phyloP scores from a whole-genome alignment of 257 asterid species.

The Hygrophila difformis region DNA sequence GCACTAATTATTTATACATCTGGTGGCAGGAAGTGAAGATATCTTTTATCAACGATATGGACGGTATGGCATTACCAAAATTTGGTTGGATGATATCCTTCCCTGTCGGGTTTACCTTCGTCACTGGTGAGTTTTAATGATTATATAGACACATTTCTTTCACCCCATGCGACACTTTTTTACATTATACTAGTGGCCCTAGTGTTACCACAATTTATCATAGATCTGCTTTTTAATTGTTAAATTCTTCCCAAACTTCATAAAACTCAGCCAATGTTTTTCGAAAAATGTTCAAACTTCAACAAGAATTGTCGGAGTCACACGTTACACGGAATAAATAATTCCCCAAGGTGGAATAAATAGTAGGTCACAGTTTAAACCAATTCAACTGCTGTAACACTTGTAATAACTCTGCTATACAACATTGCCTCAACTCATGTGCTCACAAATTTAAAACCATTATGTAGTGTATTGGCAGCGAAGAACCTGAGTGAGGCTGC shows the following conservation, averaged over 20 bases:
- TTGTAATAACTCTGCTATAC: neutral
- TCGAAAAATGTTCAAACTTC: too few relatives aligned
- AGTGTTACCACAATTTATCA: too few relatives aligned
- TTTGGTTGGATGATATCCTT: conserved; percentile 82
- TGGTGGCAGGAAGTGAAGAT: conserved; percentile 51
- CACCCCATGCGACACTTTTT: neutral
- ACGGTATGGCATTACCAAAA: conserved; percentile 43
- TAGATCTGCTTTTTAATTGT: neutral
- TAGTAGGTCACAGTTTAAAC: too few relatives aligned
- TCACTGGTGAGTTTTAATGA: conserved; percentile 63
- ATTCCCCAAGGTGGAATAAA: too few relatives aligned
- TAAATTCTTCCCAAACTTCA: too few relatives aligned
- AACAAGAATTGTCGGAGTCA: too few relatives aligned
- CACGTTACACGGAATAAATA: too few relatives aligned
- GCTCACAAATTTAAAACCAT: conserved; percentile 8
- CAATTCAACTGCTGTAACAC: too few relatives aligned
- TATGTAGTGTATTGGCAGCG: conserved; percentile 83
- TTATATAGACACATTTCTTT: neutral
- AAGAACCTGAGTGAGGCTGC: conserved; percentile 61
- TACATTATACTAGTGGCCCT: too few relatives aligned
- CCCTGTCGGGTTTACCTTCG: conserved; percentile 92
- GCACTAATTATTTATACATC: neutral
- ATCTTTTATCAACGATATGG: conserved; percentile 63
- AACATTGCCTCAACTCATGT: neutral
- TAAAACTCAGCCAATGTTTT: too few relatives aligned